phyloP scores from a whole-genome alignment of 306 rosid genomes.

The Amphicarpaea edgeworthii region DNA sequence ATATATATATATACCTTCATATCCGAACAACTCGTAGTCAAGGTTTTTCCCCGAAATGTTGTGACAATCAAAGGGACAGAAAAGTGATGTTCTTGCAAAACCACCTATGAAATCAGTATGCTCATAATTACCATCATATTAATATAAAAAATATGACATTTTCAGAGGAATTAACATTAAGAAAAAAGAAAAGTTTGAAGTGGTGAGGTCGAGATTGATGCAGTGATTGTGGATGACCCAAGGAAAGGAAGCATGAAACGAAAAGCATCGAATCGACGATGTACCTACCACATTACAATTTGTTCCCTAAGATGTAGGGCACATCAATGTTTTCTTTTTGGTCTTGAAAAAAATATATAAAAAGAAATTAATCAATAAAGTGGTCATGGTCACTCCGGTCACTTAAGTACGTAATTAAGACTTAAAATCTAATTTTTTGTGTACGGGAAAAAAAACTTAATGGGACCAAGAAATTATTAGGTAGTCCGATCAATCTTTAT shows the following conservation, averaged over 20 bases:
- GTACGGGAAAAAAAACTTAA: no score
- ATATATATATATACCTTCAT: background rate
- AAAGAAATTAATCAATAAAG: background rate
- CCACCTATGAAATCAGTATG: slow-evolving; percentile 9
- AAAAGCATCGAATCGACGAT: slow-evolving; percentile 27
- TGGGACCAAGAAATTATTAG: no score
- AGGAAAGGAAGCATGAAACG: slow-evolving; percentile 39
- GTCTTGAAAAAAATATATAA: background rate
- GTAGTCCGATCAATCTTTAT: no score
- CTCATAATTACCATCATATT: slow-evolving; percentile 14
- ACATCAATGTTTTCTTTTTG: slow-evolving; percentile 4
- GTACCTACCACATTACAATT: slow-evolving; percentile 40
- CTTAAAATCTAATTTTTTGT: no score
- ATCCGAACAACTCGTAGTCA: background rate
- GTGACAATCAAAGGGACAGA: slow-evolving; percentile 19
- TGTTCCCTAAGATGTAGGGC: slow-evolving; percentile 35
- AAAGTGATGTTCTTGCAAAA: slow-evolving; percentile 25
- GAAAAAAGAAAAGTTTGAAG: background rate
- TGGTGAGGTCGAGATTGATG: background rate
- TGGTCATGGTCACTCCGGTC: background rate
- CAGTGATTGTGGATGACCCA: slow-evolving; percentile 27
- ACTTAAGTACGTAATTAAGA: no score
- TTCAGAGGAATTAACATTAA: background rate
- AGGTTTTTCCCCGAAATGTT: background rate
- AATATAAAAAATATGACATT: background rate